Evolutionary conservation across 257 asterid genomes (phyloP), one percentile per base, ranked within the genome.

Genomic region (Rauvolfia tetraphylla): DNA sequence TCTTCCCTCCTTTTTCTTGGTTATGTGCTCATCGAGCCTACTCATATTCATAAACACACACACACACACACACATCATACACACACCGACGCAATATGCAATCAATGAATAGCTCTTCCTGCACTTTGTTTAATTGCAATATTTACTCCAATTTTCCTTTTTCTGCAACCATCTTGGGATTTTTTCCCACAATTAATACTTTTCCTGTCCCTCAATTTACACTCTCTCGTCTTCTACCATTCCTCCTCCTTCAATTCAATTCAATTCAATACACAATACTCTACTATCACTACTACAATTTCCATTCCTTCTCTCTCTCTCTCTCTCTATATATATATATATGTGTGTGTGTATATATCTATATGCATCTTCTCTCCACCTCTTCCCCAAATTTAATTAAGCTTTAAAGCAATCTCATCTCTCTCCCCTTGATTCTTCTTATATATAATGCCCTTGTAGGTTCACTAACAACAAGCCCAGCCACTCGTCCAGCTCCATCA

Each of bases 51-150:
- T 68, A 76, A 75, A 77, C 73, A 78, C 56, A 75, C 70, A 78
- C 82, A 79, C 7, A 49, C 22, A 49, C 22, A 12, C 22, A 12
- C 9, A 13, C 56, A 53, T 66, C 74, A 75, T 53, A 71, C 74
- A 82, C 74, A 83, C 77, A 83, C 85, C 81, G 84, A 85, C 84
- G 82, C 76, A 54, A 54, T 77, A 15, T 83, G 89, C 90, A 89
- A 88, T 88, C 89, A 89, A 88, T 89, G 88, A 83, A 84, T 72
- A 51, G 81, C 72, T 80, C 83, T 58, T 81, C 83, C 85, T 82
- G 90, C 90, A 80, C 85, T 85, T 89, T 71, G 77, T 83, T 73
- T 85, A 85, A 87, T 88, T 85, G 84, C 89, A 88, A 87, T 85
- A 84, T 83, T 88, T 85, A 84, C 95, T 78, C 72, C 90, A 79